Evolutionary conservation across 2,329 filamentous ascomycete genomes (phyloP).

Genomic region (Pseudodiploospora longispora): DNA sequence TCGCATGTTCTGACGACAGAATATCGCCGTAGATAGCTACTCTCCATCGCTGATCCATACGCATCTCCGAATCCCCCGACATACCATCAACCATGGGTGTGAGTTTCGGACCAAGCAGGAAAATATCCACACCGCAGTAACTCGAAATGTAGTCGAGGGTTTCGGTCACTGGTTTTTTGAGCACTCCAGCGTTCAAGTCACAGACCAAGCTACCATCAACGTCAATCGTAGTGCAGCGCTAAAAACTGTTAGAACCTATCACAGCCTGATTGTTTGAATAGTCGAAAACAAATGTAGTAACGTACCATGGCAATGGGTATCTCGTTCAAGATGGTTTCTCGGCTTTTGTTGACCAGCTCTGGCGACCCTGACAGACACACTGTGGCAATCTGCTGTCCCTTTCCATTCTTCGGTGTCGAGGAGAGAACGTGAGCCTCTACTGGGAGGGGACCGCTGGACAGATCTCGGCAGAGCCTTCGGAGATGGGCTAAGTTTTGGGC

Average conservation of each 20-base stretch:
- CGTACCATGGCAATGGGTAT: slow-evolving; percentile 88
- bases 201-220: slow-evolving; percentile 87
- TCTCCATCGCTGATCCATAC: slow-evolving; percentile 82
- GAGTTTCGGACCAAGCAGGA: slow-evolving; percentile 84
- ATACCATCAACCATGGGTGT: slow-evolving; percentile 67
- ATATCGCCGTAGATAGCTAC: slow-evolving; percentile 93
- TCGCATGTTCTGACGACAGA: slow-evolving; percentile 92
- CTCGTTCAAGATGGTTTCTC: slow-evolving; percentile 82
- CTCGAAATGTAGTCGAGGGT: slow-evolving; percentile 80
- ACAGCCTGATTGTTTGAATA: slow-evolving; percentile 1
- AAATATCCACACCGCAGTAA: slow-evolving; percentile 93
- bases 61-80: slow-evolving; percentile 72
- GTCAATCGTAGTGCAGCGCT: slow-evolving; percentile 91
- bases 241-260: slow-evolving; percentile 12
- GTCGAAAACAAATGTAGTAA: slow-evolving; percentile 11
- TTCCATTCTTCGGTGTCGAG: slow-evolving; percentile 65
- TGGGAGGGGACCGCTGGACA: slow-evolving; percentile 62
- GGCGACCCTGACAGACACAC: slow-evolving; percentile 84
- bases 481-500: slow-evolving; percentile 76
- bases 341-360: slow-evolving; percentile 81
- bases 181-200: slow-evolving; percentile 56
- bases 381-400: slow-evolving; percentile 66
- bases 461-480: slow-evolving; percentile 70
- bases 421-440: slow-evolving; percentile 80
- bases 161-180: slow-evolving; percentile 69